phyloP scores from a whole-genome alignment of 176 grass and related monocot species.

The Carex myosuroides region DNA sequence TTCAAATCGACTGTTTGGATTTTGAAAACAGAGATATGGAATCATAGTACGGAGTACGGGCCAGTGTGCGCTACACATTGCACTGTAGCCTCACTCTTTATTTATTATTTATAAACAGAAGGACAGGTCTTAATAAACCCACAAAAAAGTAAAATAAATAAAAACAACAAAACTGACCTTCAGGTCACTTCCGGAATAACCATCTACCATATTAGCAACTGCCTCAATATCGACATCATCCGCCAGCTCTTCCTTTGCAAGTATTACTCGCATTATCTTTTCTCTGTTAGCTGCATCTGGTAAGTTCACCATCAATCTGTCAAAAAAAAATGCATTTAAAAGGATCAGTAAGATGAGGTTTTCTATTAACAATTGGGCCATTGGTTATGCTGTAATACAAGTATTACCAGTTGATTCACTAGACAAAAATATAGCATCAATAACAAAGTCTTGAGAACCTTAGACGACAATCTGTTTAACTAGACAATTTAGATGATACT shows the following conservation, averaged over 20 bases:
- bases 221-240: conserved; percentile 68
- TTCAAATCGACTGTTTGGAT: too few species aligned
- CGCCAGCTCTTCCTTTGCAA: conserved; percentile 84
- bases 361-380: not conserved
- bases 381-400: not conserved
- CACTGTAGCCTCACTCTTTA: too few species aligned
- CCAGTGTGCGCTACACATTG: too few species aligned
- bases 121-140: not conserved
- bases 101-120: not conserved
- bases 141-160: conserved; percentile 11
- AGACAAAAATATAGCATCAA: not conserved
- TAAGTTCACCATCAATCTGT: conserved; percentile 99
- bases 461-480: not conserved
- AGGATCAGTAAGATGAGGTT: not conserved
- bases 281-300: conserved; percentile 78
- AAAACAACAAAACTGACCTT: conserved; percentile 51
- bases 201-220: conserved; percentile 72
- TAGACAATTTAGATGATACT: not conserved
- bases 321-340: conserved; percentile 15
- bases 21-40: too few species aligned
- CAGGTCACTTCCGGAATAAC: conserved; percentile 96
- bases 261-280: conserved; percentile 87
- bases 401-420: not conserved
- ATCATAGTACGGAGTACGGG: too few species aligned
- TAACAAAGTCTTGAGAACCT: not conserved